phyloP scores from a whole-genome alignment of 257 asterid genomes.

The Perilla frutescens region DNA sequence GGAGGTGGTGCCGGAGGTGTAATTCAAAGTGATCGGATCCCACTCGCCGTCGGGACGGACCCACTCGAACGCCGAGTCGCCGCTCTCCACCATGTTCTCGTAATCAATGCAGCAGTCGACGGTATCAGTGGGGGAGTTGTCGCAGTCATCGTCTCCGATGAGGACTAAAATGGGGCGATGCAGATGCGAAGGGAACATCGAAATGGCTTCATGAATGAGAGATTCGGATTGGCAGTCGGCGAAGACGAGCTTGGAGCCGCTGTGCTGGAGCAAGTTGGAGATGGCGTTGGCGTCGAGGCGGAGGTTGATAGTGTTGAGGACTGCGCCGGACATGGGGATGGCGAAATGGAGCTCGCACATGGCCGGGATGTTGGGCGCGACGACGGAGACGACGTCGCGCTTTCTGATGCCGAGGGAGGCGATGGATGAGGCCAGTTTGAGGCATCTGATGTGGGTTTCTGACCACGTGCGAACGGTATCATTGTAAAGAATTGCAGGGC shows the following conservation, averaged over 20 bases:
- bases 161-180: slow-evolving; percentile 41
- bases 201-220: slow-evolving; percentile 47
- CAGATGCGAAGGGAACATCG: slow-evolving; percentile 41
- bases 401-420: slow-evolving; percentile 41
- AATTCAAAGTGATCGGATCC: slow-evolving; percentile 56
- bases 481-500: slow-evolving; percentile 51
- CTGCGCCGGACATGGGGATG: slow-evolving; percentile 65
- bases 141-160: slow-evolving; percentile 34
- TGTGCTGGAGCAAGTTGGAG: slow-evolving; percentile 48
- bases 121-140: neutral
- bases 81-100: slow-evolving; percentile 44
- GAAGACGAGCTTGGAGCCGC: slow-evolving; percentile 54
- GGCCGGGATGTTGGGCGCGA: slow-evolving; percentile 69
- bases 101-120: slow-evolving; percentile 27
- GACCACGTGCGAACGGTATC: slow-evolving; percentile 52
- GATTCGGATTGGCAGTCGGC: slow-evolving; percentile 48
- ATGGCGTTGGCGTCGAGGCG: slow-evolving; percentile 54
- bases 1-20: slow-evolving; percentile 70
- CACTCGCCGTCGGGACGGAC: slow-evolving; percentile 50
- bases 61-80: slow-evolving; percentile 50
- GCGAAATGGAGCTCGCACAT: slow-evolving; percentile 77
- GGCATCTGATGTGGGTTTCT: slow-evolving; percentile 51
- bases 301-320: slow-evolving; percentile 58
- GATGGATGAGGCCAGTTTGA: slow-evolving; percentile 56
- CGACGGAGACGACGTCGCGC: slow-evolving; percentile 60